Evolutionary conservation across 768 basidiomycete genomes (phyloP), one percentile per base, ranked within the genome.

Genomic region (Podaxis mareebaensis): DNA sequence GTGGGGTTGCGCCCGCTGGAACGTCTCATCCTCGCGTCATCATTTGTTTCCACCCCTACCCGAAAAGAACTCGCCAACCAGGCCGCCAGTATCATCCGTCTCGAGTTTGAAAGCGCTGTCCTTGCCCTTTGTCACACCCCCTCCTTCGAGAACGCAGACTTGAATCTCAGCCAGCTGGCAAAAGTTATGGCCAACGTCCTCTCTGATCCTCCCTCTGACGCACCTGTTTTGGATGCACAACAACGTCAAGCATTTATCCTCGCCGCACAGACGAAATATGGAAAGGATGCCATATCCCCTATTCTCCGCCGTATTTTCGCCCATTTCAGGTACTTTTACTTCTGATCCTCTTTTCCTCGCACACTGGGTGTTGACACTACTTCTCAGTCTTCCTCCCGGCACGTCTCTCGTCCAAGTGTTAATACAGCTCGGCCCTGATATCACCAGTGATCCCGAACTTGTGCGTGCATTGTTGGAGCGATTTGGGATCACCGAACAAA

Each of bases 101-200:
- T 81, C 61, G 91, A 93, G 65, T 94, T 94, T 69, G 92, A 93
- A 70, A 88, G 87, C 63, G 92, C 92, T 3, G 81, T 88, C 17
- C 73, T 90, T 61, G 84, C 90, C 20, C 78, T 95, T 53, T 91
- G 89, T 72, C 91, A 92, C 68, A 88, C 86, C 55, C 89, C 91
- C 12, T 88, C 88, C 44, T 92, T 93, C 69, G 93, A 95, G 74
- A 86, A 90, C 69, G 88, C 88, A 49, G 91, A 93, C 74, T 79
- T 95, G 64, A 83, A 85, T 22, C 86, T 89, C 12, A 80, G 81
- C 53, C 93, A 93, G 70, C 80, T 93, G 64, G 83, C 86, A 65
- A 91, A 92, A 78, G 78, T 96, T 67, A 83, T 95, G 78, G 81
- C 87, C 53, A 94, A 93, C 73, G 79, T 95, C 63, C 82, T 96